A percentile compares a stretch with the other conserved stretches of the same genome.
Evolutionary conservation across 1,284 basidiomycete species (phyloP).

Genomic region (Cryptococcus sp.): DNA sequence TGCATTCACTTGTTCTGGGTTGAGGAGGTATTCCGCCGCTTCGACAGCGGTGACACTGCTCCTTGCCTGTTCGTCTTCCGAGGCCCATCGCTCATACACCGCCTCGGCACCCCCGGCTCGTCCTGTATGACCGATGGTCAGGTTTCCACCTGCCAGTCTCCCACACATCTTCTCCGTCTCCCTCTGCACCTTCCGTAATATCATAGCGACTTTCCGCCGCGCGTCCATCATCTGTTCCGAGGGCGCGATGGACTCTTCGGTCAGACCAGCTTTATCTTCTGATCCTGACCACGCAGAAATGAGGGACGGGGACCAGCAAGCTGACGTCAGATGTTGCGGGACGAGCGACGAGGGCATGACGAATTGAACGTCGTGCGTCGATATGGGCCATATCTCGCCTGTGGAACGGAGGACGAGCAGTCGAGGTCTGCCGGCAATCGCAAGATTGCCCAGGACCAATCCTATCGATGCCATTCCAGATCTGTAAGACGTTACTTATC

Average conservation of each 20-base stretch:
- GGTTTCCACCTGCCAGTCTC: slow-evolving; percentile 21
- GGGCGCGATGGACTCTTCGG: slow-evolving; percentile 15
- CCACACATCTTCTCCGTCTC: slow-evolving; percentile 45
- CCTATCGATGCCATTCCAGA: slow-evolving; percentile 32
- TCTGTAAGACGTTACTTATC: slow-evolving; percentile 13
- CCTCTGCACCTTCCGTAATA: slow-evolving; percentile 38
- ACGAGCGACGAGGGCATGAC: slow-evolving; percentile 44
- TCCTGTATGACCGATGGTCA: slow-evolving; percentile 5
- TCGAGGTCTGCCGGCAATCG: slow-evolving; percentile 31
- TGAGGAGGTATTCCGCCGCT: slow-evolving; percentile 37
- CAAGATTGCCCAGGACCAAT: slow-evolving; percentile 38
- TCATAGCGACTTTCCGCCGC: slow-evolving; percentile 37
- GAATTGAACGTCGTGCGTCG: slow-evolving; percentile 48
- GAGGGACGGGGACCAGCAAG: slow-evolving; percentile 36
- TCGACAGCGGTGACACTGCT: slow-evolving; percentile 31
- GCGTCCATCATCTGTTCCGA: slow-evolving; percentile 32
- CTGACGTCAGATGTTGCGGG: slow-evolving; percentile 16
- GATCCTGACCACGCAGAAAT: slow-evolving; percentile 24
- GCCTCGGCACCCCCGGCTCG: slow-evolving; percentile 36
- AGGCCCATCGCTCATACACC: slow-evolving; percentile 34
- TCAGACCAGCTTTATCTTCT: slow-evolving; percentile 17
- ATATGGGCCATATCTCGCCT: slow-evolving; percentile 47
- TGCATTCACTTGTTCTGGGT: slow-evolving; percentile 7
- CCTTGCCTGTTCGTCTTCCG: slow-evolving; percentile 13
- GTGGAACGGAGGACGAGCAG: slow-evolving; percentile 36